phyloP scores from a whole-genome alignment of 75 land plant genomes.

The Picea glauca region DNA sequence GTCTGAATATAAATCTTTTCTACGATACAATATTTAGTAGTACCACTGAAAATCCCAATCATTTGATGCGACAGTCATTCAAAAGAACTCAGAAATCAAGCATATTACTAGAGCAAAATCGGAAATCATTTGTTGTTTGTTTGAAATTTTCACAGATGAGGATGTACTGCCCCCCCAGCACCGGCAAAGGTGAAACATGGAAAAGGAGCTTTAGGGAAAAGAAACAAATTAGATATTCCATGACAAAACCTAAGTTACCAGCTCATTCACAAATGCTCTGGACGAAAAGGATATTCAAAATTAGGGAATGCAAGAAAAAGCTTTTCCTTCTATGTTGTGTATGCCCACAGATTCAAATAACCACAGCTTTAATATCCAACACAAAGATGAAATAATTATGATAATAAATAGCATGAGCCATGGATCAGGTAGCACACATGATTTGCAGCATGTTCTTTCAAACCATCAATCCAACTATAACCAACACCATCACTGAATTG shows the following conservation, averaged over 20 bases:
- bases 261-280: neutral
- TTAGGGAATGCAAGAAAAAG: too few species aligned
- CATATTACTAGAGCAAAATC: too few species aligned
- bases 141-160: neutral
- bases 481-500: conserved; percentile 99
- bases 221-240: neutral
- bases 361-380: neutral
- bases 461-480: conserved; percentile 96
- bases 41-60: neutral
- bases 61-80: neutral
- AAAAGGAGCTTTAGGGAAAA: neutral
- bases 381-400: neutral
- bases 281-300: too few species aligned
- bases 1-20: neutral
- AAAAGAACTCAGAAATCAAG: neutral
- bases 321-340: neutral
- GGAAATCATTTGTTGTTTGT: neutral
- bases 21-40: neutral
- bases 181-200: neutral
- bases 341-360: neutral
- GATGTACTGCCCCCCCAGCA: too few species aligned
- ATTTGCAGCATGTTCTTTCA: conserved; percentile 70
- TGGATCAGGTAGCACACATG: conserved; percentile 38
- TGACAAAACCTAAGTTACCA: neutral
- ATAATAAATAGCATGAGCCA: neutral